Conservation (phyloP, 2,329 filamentous ascomycete genomes). For the Amphichorda felina region DNA sequence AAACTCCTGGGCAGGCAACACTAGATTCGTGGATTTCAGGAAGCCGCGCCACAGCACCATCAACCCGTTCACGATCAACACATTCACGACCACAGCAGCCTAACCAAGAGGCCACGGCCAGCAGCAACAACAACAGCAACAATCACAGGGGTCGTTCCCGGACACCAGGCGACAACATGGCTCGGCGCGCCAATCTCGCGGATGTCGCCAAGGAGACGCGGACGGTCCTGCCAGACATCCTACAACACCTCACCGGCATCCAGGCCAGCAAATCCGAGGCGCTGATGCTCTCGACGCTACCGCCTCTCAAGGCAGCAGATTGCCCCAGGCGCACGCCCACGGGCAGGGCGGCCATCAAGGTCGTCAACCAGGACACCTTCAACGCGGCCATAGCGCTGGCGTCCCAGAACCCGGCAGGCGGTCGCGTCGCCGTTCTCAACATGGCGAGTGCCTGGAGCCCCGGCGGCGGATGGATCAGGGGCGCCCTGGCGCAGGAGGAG, state of each 20-base stretch:
- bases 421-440: conserved; percentile 48
- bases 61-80: too few relatives aligned
- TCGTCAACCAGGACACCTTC: conserved; percentile 45
- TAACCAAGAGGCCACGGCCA: background rate
- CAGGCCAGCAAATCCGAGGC: conserved; percentile 23
- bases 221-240: conserved; percentile 30
- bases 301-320: conserved; percentile 23
- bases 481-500: conserved; percentile 57
- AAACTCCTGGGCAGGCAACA: too few relatives aligned
- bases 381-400: conserved; percentile 37
- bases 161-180: background rate
- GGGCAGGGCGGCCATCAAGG: conserved; percentile 20
- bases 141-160: background rate
- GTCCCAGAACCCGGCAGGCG: conserved; percentile 11
- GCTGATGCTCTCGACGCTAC: conserved; percentile 21
- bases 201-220: conserved; percentile 34
- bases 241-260: conserved; percentile 28
- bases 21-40: conserved; percentile 13
- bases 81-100: background rate
- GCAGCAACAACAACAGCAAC: background rate
- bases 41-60: too few relatives aligned
- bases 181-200: conserved; percentile 17
- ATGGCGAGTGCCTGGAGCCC: conserved; percentile 45
- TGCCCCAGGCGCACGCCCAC: conserved; percentile 27
- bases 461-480: conserved; percentile 54